Evolutionary conservation across 495 filamentous ascomycete genomes (phyloP).

Genomic region (Evernia prunastri): DNA sequence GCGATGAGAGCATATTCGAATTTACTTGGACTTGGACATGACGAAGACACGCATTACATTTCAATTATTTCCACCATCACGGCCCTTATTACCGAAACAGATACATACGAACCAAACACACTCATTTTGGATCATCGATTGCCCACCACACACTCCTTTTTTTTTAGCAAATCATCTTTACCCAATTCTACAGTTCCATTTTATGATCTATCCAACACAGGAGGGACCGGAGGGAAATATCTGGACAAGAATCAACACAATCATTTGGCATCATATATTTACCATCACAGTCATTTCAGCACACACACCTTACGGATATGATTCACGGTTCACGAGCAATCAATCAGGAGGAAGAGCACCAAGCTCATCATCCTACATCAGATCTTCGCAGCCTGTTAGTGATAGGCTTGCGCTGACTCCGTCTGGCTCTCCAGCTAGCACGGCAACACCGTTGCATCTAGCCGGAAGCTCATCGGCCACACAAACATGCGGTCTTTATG

Average conservation of each 20-base stretch:
- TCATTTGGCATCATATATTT: neutral
- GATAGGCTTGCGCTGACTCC: neutral
- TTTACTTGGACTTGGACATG: neutral
- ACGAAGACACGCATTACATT: neutral
- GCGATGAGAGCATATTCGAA: neutral
- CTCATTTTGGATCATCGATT: conserved; percentile 1
- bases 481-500: neutral
- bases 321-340: neutral
- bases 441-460: neutral
- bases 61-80: neutral
- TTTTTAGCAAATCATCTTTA: neutral
- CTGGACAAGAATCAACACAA: neutral
- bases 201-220: neutral
- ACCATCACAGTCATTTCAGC: conserved; percentile 7
- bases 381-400: neutral
- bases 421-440: neutral
- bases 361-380: neutral
- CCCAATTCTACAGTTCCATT: neutral
- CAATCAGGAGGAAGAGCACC: neutral
- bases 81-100: neutral
- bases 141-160: conserved; percentile 2
- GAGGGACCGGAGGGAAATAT: neutral
- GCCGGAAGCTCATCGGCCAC: neutral
- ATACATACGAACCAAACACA: neutral
- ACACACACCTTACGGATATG: neutral